Percentiles rank a stretch among this genome's conserved stretches.
Evolutionary conservation across 2,329 filamentous ascomycete genomes (phyloP).

Genomic region (Alternaria consortialis): DNA sequence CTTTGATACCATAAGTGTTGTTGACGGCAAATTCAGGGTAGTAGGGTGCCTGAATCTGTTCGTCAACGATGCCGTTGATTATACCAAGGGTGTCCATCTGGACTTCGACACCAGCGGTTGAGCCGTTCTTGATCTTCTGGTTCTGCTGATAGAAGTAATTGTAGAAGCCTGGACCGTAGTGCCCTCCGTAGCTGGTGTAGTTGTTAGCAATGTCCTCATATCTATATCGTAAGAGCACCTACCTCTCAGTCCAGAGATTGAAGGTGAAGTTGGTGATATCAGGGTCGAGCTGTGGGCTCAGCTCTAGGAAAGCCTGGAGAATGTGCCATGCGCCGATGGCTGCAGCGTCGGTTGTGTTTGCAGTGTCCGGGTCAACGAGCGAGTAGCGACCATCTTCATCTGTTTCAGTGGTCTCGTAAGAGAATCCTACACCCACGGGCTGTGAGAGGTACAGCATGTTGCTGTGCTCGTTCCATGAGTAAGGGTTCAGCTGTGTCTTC

Average conservation of each 20-base stretch:
- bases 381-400: conserved; percentile 42
- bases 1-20: conserved; percentile 63
- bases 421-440: conserved; percentile 53
- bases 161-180: conserved; percentile 64
- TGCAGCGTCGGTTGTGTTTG: conserved; percentile 47
- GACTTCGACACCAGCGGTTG: conserved; percentile 58
- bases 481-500: conserved; percentile 49
- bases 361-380: conserved; percentile 39
- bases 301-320: conserved; percentile 47
- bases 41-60: conserved; percentile 57
- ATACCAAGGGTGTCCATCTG: conserved; percentile 64
- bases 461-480: conserved; percentile 52
- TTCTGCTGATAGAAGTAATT: conserved; percentile 67
- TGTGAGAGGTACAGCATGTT: conserved; percentile 53
- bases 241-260: conserved; percentile 58
- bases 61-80: conserved; percentile 64
- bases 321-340: conserved; percentile 50
- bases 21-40: conserved; percentile 63
- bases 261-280: conserved; percentile 63
- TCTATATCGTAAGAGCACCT: background rate
- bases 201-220: background rate
- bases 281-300: conserved; percentile 56
- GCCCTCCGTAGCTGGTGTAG: conserved; percentile 49
- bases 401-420: conserved; percentile 45
- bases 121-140: conserved; percentile 60